Evolutionary conservation across 2,329 filamentous ascomycete species (phyloP).

Genomic region (Magnaporthales sp.): DNA sequence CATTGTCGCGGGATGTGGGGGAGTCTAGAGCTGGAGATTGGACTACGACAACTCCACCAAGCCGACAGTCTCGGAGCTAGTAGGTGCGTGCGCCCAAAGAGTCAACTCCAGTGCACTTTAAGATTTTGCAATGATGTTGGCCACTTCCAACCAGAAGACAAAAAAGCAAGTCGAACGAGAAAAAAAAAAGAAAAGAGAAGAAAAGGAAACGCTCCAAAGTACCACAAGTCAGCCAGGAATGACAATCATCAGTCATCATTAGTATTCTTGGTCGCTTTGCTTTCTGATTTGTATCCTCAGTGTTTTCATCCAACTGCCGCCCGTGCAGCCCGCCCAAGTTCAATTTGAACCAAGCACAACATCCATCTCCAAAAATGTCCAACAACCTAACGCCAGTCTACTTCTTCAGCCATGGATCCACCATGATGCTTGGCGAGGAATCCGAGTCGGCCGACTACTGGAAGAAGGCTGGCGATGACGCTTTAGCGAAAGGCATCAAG

Average conservation of each 20-base stretch:
- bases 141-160: neutral
- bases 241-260: neutral
- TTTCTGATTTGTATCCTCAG: neutral
- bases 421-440: constrained; percentile 63
- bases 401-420: constrained; percentile 63
- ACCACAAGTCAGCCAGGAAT: neutral
- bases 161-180: neutral
- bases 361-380: neutral
- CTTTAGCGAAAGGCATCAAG: constrained; percentile 49
- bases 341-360: neutral
- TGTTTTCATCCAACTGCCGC: no score
- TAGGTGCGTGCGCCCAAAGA: neutral
- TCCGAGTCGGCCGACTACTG: constrained; percentile 54
- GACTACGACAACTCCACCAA: neutral
- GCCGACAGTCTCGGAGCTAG: neutral
- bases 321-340: neutral
- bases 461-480: constrained; percentile 56
- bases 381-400: constrained; percentile 43
- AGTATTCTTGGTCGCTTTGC: no score
- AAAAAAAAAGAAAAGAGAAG: neutral
- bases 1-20: neutral
- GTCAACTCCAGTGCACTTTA: neutral
- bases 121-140: neutral
- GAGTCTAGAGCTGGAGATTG: neutral
- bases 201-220: neutral